These are phyloP conservation scores for Plenodomus biglobosus DNA, from an alignment of 2,329 filamentous ascomycete species.

Conservation along the genomic window DNA sequence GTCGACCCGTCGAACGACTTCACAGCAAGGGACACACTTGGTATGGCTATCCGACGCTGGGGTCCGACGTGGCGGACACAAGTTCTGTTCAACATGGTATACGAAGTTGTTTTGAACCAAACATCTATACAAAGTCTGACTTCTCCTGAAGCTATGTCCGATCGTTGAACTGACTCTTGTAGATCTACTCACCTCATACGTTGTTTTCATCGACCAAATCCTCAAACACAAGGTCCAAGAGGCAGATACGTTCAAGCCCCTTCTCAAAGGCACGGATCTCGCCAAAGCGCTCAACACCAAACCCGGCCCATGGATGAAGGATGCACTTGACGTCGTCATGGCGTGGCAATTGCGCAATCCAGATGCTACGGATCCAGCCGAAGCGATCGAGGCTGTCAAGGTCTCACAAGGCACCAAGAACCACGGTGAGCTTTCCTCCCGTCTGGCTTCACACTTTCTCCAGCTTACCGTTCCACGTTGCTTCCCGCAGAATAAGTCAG, in stretches of 20 bases:
- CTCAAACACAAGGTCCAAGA: conserved; percentile 54
- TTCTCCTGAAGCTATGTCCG: not conserved
- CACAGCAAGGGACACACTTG: conserved; percentile 63
- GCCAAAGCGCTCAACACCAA: conserved; percentile 65
- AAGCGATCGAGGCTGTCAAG: conserved; percentile 51
- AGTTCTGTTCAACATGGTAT: conserved; percentile 66
- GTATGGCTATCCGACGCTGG: conserved; percentile 75
- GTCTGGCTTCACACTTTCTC: conserved; percentile 59
- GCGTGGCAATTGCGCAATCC: conserved; percentile 89
- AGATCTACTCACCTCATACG: conserved; percentile 56
- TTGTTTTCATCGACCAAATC: conserved; percentile 56
- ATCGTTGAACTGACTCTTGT: conserved; percentile 14
- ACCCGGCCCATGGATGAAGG: conserved; percentile 81
- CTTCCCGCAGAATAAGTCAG: conserved; percentile 52
- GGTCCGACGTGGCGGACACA: conserved; percentile 73
- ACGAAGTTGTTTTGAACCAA: conserved; percentile 56
- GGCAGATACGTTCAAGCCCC: conserved; percentile 51
- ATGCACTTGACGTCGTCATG: conserved; percentile 76
- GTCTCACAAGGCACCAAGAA: conserved; percentile 47
- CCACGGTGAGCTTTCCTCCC: conserved; percentile 54
- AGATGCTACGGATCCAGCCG: conserved; percentile 57
- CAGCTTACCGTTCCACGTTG: conserved; percentile 65
- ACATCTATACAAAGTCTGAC: conserved; percentile 49
- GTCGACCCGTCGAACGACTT: conserved; percentile 47
- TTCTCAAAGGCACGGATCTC: conserved; percentile 74